Evolutionary conservation across 2,329 filamentous ascomycete species (phyloP).

Genomic region (Plenodomus lindquistii): DNA sequence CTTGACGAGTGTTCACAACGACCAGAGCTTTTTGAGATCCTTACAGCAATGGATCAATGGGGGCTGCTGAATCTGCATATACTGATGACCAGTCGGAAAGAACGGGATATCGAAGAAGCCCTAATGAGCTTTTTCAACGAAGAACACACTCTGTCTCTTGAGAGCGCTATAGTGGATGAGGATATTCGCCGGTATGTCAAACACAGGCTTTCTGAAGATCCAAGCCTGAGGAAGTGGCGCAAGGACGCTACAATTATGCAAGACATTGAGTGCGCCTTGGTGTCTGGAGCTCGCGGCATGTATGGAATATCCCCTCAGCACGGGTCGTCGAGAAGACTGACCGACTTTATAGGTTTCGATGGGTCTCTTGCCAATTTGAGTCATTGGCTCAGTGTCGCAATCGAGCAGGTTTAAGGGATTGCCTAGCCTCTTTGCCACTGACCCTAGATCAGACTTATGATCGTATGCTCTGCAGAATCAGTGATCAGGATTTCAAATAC

Average conservation of each 20-base stretch:
- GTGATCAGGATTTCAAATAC: constrained; percentile 16
- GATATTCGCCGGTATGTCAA: constrained; percentile 35
- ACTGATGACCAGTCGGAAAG: constrained; percentile 33
- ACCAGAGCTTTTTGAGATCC: constrained; percentile 22
- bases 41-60: constrained; percentile 24
- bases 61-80: constrained; percentile 26
- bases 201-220: constrained; percentile 41
- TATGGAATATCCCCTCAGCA: constrained; percentile 6
- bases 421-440: constrained; percentile 23
- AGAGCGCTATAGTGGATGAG: constrained; percentile 29
- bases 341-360: constrained; percentile 26
- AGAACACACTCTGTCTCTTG: constrained; percentile 21
- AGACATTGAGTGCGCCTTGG: constrained; percentile 38
- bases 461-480: constrained; percentile 28
- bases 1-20: constrained; percentile 34
- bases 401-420: constrained; percentile 16
- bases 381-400: constrained; percentile 22
- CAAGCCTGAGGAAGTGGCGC: constrained; percentile 26
- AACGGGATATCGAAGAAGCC: constrained; percentile 31
- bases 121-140: constrained; percentile 15
- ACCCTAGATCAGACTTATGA: constrained; percentile 36
- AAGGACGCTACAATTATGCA: constrained; percentile 26
- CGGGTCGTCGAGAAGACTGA: constrained; percentile 6
- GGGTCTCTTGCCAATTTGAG: constrained; percentile 32
- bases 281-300: constrained; percentile 29